Base-by-base conservation (phyloP, 2,329 filamentous ascomycete genomes). In the Colletotrichum sp. region DNA sequence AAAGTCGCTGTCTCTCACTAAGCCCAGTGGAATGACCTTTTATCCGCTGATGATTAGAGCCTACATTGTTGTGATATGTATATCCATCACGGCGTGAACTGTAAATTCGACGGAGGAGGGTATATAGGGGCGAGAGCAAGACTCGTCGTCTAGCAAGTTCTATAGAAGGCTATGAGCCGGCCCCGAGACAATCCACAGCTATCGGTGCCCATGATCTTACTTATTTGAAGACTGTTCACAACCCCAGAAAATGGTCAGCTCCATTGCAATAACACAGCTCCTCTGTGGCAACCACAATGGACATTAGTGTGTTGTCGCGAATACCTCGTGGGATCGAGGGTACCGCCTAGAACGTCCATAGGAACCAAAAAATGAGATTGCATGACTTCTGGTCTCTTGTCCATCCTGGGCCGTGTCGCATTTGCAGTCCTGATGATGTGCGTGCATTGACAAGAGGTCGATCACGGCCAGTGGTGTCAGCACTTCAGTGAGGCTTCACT, bases 181-280 rank as follows among this genome's bases (percentile, higher is more conserved):
- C 44, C 11, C 9, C 3, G 44, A 8, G n/a, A 49, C n/a, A 1
- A 22, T 49, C 1, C 11, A 22, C 8, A n/a, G 39, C 39, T 2
- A n/a, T n/a, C 5, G 5, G 2, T 44, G 8, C 39, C 39, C n/a
- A 4, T n/a, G 39, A n/a, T 7, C 9, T 7, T n/a, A 49, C 19
- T 1, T 2, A 0, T 22, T 49, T 49, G 3, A 49, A 1, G 19
- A 49, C 19, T n/a, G 39, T 4, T 2, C 0, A n/a, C 3, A n/a
- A 44, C 9, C 39, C 1, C 39, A n/a, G 9, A 44, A 1, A 44
- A 5, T 44, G 19, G 2, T 4, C 39, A 44, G 39, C 39, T 44
- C 0, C 0, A 12, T 44, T 3, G 39, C 5, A 44, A 44, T 0
- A 2, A 11, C 2, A 19, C 39, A 44, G 16, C 3, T 44, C 5